Conservation (phyloP, 169 alveolate species). For the Cryptosporidium baileyi region DNA sequence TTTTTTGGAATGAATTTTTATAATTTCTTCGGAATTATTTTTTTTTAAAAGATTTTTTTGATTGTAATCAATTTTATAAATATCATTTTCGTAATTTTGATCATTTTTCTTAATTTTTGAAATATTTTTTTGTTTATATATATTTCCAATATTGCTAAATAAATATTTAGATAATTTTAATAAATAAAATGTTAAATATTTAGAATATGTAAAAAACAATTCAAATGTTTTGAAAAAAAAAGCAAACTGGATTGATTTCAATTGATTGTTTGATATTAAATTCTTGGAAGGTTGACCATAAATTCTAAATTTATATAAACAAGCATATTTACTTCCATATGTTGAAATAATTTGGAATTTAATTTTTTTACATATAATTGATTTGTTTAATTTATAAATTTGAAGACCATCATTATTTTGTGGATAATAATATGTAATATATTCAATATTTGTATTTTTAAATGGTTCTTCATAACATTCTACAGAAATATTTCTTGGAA, state of each 20-base stretch:
- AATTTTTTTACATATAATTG: neutral
- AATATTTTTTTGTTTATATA: neutral
- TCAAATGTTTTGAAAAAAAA: neutral
- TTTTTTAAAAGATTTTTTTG: no score
- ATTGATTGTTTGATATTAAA: no score
- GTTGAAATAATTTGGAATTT: conserved; percentile 39
- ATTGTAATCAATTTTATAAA: no score
- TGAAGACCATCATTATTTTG: conserved; percentile 22
- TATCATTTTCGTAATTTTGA: no score
- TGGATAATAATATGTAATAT: conserved; percentile 29
- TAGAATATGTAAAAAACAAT: neutral
- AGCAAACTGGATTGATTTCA: no score
- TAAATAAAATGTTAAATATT: neutral
- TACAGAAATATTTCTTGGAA: conserved; percentile 51
- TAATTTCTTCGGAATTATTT: no score
- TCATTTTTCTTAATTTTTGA: neutral
- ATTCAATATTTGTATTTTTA: neutral
- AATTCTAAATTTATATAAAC: conserved; percentile 47
- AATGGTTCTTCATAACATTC: neutral
- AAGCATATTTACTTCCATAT: conserved; percentile 6
- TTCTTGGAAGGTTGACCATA: conserved; percentile 1
- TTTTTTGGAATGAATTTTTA: neutral
- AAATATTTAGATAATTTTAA: neutral
- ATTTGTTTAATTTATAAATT: neutral
- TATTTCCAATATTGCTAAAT: neutral